phyloP scores from a whole-genome alignment of 2,329 filamentous ascomycete species.

The Diaporthe aspalathi region DNA sequence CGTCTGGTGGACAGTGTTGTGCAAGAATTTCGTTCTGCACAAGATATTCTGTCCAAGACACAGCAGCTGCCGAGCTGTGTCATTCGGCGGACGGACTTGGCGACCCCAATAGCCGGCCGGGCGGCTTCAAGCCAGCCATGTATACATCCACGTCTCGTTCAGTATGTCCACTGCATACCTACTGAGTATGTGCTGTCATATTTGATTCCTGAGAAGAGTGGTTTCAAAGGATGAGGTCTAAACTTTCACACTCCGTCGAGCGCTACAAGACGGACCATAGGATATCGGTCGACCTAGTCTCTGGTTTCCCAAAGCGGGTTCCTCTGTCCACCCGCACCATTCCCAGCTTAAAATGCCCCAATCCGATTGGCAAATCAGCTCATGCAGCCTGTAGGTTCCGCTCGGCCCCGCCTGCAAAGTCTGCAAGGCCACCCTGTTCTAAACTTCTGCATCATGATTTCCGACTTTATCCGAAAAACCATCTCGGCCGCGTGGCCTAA shows the following conservation, averaged over 20 bases:
- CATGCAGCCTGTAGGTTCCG: neutral
- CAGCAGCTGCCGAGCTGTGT: too few species aligned
- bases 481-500: constrained; percentile 34
- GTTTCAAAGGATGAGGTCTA: neutral
- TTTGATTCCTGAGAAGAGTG: neutral
- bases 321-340: neutral
- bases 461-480: too few species aligned
- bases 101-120: neutral
- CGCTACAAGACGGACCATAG: neutral
- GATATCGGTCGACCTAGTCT: neutral
- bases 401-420: neutral
- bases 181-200: neutral
- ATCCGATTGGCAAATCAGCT: neutral
- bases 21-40: too few species aligned
- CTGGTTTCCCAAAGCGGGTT: neutral
- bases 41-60: too few species aligned
- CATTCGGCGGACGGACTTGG: neutral
- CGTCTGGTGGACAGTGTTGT: too few species aligned
- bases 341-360: neutral
- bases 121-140: neutral
- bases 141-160: neutral
- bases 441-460: too few species aligned
- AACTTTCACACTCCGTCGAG: neutral
- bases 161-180: too few species aligned
- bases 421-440: neutral